Evolutionary conservation across 495 filamentous ascomycete species (phyloP), one percentile per base, ranked within the genome.

Genomic region (Terfezia boudieri): DNA sequence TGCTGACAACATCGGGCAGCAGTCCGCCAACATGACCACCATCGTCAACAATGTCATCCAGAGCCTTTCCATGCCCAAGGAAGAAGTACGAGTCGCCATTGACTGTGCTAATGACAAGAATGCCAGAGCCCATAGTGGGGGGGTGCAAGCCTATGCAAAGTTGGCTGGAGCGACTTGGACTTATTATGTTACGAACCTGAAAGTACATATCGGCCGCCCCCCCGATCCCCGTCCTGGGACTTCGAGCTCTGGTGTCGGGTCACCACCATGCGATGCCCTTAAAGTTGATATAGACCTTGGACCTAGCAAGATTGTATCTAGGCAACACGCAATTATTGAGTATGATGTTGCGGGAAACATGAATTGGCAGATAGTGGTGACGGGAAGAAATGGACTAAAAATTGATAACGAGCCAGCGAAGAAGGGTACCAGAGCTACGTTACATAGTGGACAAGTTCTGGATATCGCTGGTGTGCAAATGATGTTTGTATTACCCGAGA

Each of bases 101-200:
- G 81, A 92, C 59, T 78, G 84, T 63, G 73, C 80, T 50, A 93
- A 85, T 64, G 68, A 71, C 53, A 72, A 84, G 55, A 77, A 81
- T 58, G 80, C 82, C 64, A 72, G 74, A 52, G 78, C 84, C 57
- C 80, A 80, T 53, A 73, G 71, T 41, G 75, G 81, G 54, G 81
- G 80, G 32, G 81, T 87, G 59, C 78, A 82, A 61, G 90, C 92
- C 17, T 98, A 88, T 67, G 90, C 90, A 14, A 94, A 94, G 68
- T 82, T 98, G 57, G 80, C 86, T 38, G 90, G 87, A 37, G 75
- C 78, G 54, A 82, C 86, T 61, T 98, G 90, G 90, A 94, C 89
- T 9, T 98, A 85, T 68, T 95, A 87, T 66, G 79, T 96, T 58
- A 83, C 81, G 58, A 78, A 77, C 32, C 74, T 87, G 50, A 73